Evolutionary conservation across 441 rosid species (phyloP), one percentile per base, ranked within the genome.

Genomic region (Codiaeum variegatum): DNA sequence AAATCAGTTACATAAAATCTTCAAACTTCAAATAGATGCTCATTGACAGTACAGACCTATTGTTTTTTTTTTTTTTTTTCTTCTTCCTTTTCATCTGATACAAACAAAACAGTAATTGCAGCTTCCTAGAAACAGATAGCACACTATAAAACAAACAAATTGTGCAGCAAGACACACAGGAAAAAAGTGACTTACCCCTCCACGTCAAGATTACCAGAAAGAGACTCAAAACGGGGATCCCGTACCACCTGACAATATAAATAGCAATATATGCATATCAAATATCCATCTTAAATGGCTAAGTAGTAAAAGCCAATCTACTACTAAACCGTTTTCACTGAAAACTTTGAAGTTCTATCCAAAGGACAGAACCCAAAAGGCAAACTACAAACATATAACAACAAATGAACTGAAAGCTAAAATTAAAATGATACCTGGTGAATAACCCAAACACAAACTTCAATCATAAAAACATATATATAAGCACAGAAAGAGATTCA

Each of bases 141-240:
- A 36, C 19, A 19, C 13, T 11, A 34, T 59, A 2, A 66, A 42
- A 32, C 54, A 47, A 11, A 67, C 26, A 55, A 63, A 49, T 63
- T 28, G 49, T 31, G 23, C 8, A 36, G 21, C 29, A 36, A 54
- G 10, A 31, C 7, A 42, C 42, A 70, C 31, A 21, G n/a, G n/a
- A 58, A 34, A 34, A 5, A 8, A n/a, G 61, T 60, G 29, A 44
- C 77, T 81, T 81, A 88, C 97, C 93, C 93, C 0, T 86, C 90
- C 42, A 69, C 77, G 62, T 92, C 90, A 71, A 92, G 83, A 10
- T 64, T 67, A 21, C 98, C 98, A 66, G 85, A 85, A 52, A 88
- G 74, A 59, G 93, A 77, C 75, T 89, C 91, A 64, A 91, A 92
- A 21, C 98, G 92, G 36, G 96, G 98, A 76, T 92, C 98, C 3